phyloP scores from a whole-genome alignment of 2,329 filamentous ascomycete species.

The Colletotrichum ledebouriae region DNA sequence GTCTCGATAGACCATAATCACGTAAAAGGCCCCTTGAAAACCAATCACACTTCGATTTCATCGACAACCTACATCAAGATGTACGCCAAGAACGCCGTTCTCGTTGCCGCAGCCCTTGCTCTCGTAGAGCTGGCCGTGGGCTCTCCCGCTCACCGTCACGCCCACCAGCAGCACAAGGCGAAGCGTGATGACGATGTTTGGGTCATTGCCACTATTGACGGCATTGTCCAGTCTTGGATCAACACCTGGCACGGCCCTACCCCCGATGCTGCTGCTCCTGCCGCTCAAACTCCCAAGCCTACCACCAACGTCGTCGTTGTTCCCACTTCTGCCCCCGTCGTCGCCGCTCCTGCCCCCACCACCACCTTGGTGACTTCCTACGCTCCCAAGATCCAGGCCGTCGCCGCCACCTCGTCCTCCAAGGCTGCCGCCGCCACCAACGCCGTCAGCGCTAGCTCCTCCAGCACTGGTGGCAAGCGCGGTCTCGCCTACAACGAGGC shows the following conservation, averaged over 20 bases:
- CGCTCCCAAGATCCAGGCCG: constrained; percentile 31
- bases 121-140: constrained; percentile 60
- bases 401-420: constrained; percentile 41
- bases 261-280: constrained; percentile 20
- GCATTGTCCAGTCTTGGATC: constrained; percentile 48
- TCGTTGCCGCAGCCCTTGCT: constrained; percentile 57
- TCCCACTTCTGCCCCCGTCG: constrained; percentile 21
- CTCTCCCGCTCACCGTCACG: constrained; percentile 58
- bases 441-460: constrained; percentile 30
- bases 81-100: constrained; percentile 58
- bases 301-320: constrained; percentile 37
- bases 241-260: constrained; percentile 41
- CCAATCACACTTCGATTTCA: constrained; percentile 17
- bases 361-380: constrained; percentile 42
- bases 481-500: constrained; percentile 77
- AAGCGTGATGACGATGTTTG: constrained; percentile 55
- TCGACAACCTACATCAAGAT: constrained; percentile 53
- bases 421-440: constrained; percentile 41
- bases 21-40: constrained; percentile 19
- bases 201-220: constrained; percentile 55
- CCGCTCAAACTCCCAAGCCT: constrained; percentile 28
- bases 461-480: constrained; percentile 64
- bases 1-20: constrained; percentile 27
- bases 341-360: constrained; percentile 41
- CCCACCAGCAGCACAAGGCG: constrained; percentile 54